phyloP scores from a whole-genome alignment of 805 yeast genomes.

The Kodamaea fukazawae region DNA sequence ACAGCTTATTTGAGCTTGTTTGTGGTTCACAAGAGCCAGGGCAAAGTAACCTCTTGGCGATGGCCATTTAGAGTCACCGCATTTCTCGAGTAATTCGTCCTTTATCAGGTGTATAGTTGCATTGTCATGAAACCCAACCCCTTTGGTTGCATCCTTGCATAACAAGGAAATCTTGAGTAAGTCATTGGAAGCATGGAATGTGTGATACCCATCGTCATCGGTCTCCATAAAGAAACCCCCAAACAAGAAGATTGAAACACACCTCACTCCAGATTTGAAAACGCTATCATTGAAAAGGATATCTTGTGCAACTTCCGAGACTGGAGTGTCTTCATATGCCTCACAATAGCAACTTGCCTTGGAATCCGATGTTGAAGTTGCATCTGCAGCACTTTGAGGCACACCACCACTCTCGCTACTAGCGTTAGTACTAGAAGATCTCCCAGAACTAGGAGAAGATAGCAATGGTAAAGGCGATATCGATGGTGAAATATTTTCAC shows the following conservation, averaged over 20 bases:
- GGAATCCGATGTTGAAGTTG: too few relatives aligned
- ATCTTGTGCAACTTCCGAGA: not conserved
- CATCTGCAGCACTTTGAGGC: too few relatives aligned
- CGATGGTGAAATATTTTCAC: not conserved
- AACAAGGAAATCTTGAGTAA: conserved; percentile 35
- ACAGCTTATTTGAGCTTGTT: conserved; percentile 18
- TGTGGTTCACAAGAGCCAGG: conserved; percentile 25
- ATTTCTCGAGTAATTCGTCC: conserved; percentile 5
- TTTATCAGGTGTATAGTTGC: conserved; percentile 18
- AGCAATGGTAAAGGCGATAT: conserved; percentile 2
- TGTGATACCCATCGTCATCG: conserved; percentile 15
- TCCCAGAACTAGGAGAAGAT: conserved; percentile 1
- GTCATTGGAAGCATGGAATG: conserved; percentile 32
- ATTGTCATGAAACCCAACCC: conserved; percentile 18
- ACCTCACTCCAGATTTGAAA: conserved; percentile 10
- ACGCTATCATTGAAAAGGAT: conserved; percentile 11
- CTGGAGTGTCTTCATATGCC: too few relatives aligned
- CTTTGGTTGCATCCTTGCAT: conserved; percentile 16
- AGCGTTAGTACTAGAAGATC: not conserved
- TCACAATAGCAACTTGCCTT: too few relatives aligned
- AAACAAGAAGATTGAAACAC: conserved; percentile 32
- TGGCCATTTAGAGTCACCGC: conserved; percentile 24
- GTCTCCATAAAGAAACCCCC: conserved; percentile 33
- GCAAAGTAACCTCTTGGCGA: conserved; percentile 42
- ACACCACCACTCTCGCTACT: not conserved